Evolutionary conservation across 2,329 filamentous ascomycete species (phyloP).

Genomic region (Truncatella angustata): DNA sequence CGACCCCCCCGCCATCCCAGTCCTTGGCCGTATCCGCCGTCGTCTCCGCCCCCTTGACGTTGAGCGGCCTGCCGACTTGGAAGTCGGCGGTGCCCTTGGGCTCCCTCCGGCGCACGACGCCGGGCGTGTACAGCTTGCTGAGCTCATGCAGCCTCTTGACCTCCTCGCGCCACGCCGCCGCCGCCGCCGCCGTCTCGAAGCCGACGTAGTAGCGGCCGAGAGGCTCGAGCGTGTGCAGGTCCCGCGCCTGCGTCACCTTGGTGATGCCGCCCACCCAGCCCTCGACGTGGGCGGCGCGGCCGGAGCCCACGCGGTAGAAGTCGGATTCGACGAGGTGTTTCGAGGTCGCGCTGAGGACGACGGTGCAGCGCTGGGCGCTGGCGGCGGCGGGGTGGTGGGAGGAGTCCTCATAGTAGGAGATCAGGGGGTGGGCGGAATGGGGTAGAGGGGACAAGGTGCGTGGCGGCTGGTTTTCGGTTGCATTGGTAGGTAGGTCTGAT

Average conservation of each 20-base stretch:
- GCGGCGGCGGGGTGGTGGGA: neutral
- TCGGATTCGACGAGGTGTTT: constrained; percentile 63
- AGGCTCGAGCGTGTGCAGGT: constrained; percentile 61
- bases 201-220: constrained; percentile 67
- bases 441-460: neutral
- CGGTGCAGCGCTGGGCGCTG: constrained; percentile 26
- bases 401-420: constrained; percentile 3
- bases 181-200: constrained; percentile 60
- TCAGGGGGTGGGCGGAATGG: neutral
- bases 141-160: constrained; percentile 49
- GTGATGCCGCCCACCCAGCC: constrained; percentile 64
- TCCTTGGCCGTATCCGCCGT: neutral
- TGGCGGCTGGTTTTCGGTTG: neutral
- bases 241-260: constrained; percentile 64
- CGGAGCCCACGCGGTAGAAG: constrained; percentile 66
- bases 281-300: constrained; percentile 54
- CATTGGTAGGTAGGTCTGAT: neutral
- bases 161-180: constrained; percentile 59
- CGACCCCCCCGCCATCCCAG: constrained; percentile 16
- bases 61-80: neutral
- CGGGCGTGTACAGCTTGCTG: constrained; percentile 38
- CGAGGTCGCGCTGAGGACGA: constrained; percentile 60
- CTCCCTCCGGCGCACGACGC: constrained; percentile 12
- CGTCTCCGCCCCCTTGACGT: neutral
- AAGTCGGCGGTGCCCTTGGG: neutral